Evolutionary conservation across 495 filamentous ascomycete genomes (phyloP).

Genomic region (Podospora fimiseda): DNA sequence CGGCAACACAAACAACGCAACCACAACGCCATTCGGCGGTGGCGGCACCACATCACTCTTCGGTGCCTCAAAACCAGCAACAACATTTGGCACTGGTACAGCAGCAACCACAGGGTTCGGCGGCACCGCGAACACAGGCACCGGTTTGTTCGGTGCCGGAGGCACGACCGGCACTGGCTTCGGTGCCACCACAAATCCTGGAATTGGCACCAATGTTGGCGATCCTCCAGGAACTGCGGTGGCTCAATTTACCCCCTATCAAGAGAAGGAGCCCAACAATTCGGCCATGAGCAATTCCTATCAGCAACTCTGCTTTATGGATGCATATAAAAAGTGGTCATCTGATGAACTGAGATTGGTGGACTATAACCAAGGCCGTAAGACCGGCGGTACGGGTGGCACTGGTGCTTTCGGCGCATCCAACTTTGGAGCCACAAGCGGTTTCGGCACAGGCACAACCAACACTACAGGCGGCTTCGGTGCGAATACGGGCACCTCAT

Average conservation of each 20-base stretch:
- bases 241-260: constrained; percentile 60
- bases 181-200: constrained; percentile 40
- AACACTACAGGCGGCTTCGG: constrained; percentile 48
- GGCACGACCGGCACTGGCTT: constrained; percentile 40
- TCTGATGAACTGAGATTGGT: constrained; percentile 83
- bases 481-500: constrained; percentile 38
- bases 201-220: constrained; percentile 35
- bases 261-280: constrained; percentile 71
- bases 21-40: constrained; percentile 43
- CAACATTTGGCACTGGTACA: constrained; percentile 24
- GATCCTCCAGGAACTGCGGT: constrained; percentile 65
- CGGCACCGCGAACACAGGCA: constrained; percentile 25
- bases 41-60: constrained; percentile 39
- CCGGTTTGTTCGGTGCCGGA: constrained; percentile 43
- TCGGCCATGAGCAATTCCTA: constrained; percentile 59
- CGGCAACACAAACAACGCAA: constrained; percentile 36
- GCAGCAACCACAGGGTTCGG: constrained; percentile 33
- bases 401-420: constrained; percentile 75
- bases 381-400: constrained; percentile 71
- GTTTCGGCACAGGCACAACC: constrained; percentile 39
- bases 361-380: constrained; percentile 84
- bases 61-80: constrained; percentile 37
- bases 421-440: constrained; percentile 45
- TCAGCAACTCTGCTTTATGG: constrained; percentile 83
- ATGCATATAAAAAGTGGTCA: constrained; percentile 80